A percentile compares a stretch with the other conserved stretches of the same genome.
Evolutionary conservation across 2,329 filamentous ascomycete genomes (phyloP).

Genomic region (Atkinsonella hypoxylon): DNA sequence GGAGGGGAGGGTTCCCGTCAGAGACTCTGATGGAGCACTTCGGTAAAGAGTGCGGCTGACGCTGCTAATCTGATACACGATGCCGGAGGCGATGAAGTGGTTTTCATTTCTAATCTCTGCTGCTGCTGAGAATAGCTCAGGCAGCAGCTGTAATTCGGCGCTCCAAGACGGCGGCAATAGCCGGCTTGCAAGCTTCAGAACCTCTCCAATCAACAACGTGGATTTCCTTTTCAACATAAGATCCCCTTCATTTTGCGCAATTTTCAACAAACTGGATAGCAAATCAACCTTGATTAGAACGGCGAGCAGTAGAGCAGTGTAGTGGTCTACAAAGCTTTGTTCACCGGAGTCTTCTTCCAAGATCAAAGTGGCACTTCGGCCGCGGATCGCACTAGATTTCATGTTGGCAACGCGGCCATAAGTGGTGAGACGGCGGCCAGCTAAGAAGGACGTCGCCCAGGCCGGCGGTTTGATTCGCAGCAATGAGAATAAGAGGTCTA

Average conservation of each 20-base stretch:
- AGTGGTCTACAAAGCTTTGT: constrained; percentile 86
- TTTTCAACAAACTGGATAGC: constrained; percentile 46
- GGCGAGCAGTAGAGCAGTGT: constrained; percentile 77
- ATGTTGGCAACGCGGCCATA: constrained; percentile 90
- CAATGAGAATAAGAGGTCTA: constrained; percentile 72
- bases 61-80: constrained; percentile 96
- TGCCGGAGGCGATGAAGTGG: constrained; percentile 72
- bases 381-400: constrained; percentile 45
- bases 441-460: constrained; percentile 92
- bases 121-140: constrained; percentile 70
- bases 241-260: constrained; percentile 57
- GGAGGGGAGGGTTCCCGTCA: constrained; percentile 27
- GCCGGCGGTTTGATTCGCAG: constrained; percentile 81
- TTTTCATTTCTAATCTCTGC: constrained; percentile 58
- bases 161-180: constrained; percentile 75
- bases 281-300: constrained; percentile 76
- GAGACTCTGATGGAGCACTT: constrained; percentile 44
- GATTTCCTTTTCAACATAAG: constrained; percentile 72
- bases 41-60: constrained; percentile 87
- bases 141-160: constrained; percentile 73
- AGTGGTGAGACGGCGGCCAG: constrained; percentile 82
- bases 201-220: constrained; percentile 80
- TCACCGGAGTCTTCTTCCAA: constrained; percentile 57
- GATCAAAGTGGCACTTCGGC: constrained; percentile 37
- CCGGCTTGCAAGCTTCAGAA: constrained; percentile 78